Evolutionary conservation across 2,329 filamentous ascomycete genomes (phyloP).

Genomic region (Trichoderma sp.): DNA sequence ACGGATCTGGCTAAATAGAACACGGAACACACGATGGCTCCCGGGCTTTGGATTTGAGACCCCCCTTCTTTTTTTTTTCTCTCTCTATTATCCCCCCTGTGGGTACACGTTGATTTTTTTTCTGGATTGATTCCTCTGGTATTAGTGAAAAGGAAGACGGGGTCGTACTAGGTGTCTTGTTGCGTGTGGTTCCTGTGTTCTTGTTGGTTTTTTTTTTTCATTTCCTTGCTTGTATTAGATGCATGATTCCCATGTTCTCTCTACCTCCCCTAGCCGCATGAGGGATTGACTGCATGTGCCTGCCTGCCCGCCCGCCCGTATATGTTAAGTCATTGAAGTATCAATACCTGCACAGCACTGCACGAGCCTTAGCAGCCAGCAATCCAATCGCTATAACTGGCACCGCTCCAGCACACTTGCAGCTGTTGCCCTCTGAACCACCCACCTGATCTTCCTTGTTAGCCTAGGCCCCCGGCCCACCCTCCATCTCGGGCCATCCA

Average conservation of each 20-base stretch:
- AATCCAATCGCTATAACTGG: background rate
- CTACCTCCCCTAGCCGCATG: background rate
- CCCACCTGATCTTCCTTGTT: background rate
- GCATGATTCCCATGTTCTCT: background rate
- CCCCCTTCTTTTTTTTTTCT: background rate
- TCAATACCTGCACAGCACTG: background rate
- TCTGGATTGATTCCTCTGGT: constrained; percentile 19
- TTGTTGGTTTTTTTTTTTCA: background rate
- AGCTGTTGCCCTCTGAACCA: background rate
- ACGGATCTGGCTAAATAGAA: constrained; percentile 12
- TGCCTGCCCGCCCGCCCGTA: background rate
- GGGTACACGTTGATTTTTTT: background rate
- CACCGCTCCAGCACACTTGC: background rate
- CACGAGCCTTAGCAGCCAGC: background rate
- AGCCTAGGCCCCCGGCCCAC: constrained; percentile 15
- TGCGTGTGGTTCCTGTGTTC: background rate
- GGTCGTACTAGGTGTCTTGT: background rate
- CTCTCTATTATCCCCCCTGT: background rate
- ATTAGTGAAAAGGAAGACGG: background rate
- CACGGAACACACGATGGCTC: background rate
- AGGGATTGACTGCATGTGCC: background rate
- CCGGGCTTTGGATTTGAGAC: constrained; percentile 5
- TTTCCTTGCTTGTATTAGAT: background rate
- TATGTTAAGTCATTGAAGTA: background rate
- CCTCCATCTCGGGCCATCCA: constrained; percentile 21